Evolutionary conservation across 2,329 filamentous ascomycete genomes (phyloP).

Genomic region (Phoma sp.): DNA sequence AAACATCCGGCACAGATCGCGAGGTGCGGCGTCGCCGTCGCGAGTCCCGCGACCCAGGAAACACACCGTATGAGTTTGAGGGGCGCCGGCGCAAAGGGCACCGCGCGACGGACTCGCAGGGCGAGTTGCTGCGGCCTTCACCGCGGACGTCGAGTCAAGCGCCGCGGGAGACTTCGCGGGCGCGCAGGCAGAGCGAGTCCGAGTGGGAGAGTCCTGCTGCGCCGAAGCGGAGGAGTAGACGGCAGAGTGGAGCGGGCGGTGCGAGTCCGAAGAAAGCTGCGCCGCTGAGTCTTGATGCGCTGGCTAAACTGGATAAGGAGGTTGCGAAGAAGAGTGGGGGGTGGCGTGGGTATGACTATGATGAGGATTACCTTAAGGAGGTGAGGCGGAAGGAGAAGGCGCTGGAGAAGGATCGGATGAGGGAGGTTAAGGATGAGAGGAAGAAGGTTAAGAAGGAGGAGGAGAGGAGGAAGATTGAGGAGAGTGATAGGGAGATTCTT

Average conservation of each 20-base stretch:
- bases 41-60: slow-evolving; percentile 28
- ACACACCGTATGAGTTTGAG: slow-evolving; percentile 33
- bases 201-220: slow-evolving; percentile 39
- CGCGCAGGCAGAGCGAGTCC: slow-evolving; percentile 40
- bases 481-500: slow-evolving; percentile 26
- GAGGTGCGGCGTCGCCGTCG: slow-evolving; percentile 24
- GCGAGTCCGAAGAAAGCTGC: slow-evolving; percentile 44
- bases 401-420: slow-evolving; percentile 45
- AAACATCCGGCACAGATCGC: slow-evolving; percentile 31
- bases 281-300: slow-evolving; percentile 62
- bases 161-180: slow-evolving; percentile 27
- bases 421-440: slow-evolving; percentile 42
- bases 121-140: slow-evolving; percentile 36
- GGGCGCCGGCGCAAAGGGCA: slow-evolving; percentile 44
- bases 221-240: slow-evolving; percentile 30
- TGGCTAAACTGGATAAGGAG: slow-evolving; percentile 71
- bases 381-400: slow-evolving; percentile 46
- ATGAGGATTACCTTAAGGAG: slow-evolving; percentile 48
- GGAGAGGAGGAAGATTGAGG: slow-evolving; percentile 43
- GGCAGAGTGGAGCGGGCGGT: slow-evolving; percentile 35
- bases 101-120: slow-evolving; percentile 50
- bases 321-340: slow-evolving; percentile 61
- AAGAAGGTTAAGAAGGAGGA: slow-evolving; percentile 34
- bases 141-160: slow-evolving; percentile 5
- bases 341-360: slow-evolving; percentile 53